These are phyloP conservation scores for Steccherinum ochraceum DNA, from an alignment of 768 basidiomycete genomes.

Conservation along the genomic window DNA sequence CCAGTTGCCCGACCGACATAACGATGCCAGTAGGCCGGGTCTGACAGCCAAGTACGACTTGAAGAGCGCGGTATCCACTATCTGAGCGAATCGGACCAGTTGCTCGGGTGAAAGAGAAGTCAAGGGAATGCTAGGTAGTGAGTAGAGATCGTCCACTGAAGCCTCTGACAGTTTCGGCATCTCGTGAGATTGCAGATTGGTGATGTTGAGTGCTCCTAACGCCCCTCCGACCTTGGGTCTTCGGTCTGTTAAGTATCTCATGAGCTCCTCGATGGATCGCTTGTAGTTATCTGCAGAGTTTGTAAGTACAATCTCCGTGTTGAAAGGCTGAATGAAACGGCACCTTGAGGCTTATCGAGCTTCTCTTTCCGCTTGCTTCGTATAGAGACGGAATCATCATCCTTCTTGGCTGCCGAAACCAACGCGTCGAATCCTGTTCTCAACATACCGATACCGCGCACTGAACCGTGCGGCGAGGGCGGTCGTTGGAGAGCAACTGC, in stretches of 20 bases:
- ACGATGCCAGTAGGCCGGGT: constrained; percentile 73
- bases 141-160: constrained; percentile 69
- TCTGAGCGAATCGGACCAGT: constrained; percentile 82
- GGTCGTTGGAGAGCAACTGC: constrained; percentile 4
- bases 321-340: too few species aligned
- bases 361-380: constrained; percentile 28
- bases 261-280: constrained; percentile 80
- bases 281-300: constrained; percentile 47
- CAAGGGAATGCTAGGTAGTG: constrained; percentile 70
- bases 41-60: constrained; percentile 84
- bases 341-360: not conserved
- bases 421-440: constrained; percentile 53
- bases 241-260: constrained; percentile 84
- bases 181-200: constrained; percentile 61
- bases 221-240: constrained; percentile 82
- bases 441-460: constrained; percentile 37
- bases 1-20: constrained; percentile 93
- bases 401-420: constrained; percentile 38
- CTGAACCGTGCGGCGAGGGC: constrained; percentile 19
- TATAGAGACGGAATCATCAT: constrained; percentile 60
- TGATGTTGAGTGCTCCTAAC: constrained; percentile 62
- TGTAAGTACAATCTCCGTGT: too few species aligned
- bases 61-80: constrained; percentile 93
- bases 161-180: constrained; percentile 66
- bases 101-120: constrained; percentile 74